phyloP scores from a whole-genome alignment of 2,329 filamentous ascomycete species.

The Massarina eburnea region DNA sequence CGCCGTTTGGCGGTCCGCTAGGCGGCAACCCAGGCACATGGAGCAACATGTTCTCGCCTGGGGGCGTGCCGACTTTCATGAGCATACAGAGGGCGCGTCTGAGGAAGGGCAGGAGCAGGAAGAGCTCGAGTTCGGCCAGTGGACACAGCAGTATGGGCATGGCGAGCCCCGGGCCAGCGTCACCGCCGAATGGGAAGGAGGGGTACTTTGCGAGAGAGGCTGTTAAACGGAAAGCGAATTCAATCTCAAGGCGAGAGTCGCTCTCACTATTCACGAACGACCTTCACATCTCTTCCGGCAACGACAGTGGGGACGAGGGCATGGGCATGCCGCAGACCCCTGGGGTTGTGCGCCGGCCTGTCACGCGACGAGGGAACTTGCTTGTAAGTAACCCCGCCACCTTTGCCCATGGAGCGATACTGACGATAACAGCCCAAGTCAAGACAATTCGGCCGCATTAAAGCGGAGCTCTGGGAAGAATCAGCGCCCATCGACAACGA shows the following conservation, averaged over 20 bases:
- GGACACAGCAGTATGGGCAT: constrained; percentile 63
- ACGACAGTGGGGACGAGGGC: constrained; percentile 74
- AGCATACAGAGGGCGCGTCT: constrained; percentile 71
- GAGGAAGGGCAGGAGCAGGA: constrained; percentile 61
- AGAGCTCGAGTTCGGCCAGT: constrained; percentile 70
- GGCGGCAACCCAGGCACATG: constrained; percentile 61
- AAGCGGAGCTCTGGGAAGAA: constrained; percentile 87
- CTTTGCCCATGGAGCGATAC: constrained; percentile 5
- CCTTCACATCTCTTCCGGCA: constrained; percentile 75
- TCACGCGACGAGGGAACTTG: constrained; percentile 85
- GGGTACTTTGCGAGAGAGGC: constrained; percentile 59
- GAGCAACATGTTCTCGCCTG: constrained; percentile 64
- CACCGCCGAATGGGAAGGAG: constrained; percentile 67
- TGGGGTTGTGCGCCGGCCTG: constrained; percentile 77
- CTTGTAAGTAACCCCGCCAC: constrained; percentile 60
- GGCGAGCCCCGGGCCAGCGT: constrained; percentile 70
- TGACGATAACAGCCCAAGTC: constrained; percentile 74
- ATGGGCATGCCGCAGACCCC: constrained; percentile 57
- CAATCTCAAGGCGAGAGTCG: constrained; percentile 77
- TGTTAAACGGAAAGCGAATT: constrained; percentile 51
- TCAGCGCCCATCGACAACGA: constrained; percentile 85
- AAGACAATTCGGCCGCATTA: constrained; percentile 90
- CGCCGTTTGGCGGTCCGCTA: constrained; percentile 41
- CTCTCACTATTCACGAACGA: constrained; percentile 90
- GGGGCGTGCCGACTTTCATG: constrained; percentile 73